Percentiles rank a stretch among this genome's conserved stretches.
phyloP scores from a whole-genome alignment of 2,329 filamentous ascomycete genomes.

The Fusarium sororula region DNA sequence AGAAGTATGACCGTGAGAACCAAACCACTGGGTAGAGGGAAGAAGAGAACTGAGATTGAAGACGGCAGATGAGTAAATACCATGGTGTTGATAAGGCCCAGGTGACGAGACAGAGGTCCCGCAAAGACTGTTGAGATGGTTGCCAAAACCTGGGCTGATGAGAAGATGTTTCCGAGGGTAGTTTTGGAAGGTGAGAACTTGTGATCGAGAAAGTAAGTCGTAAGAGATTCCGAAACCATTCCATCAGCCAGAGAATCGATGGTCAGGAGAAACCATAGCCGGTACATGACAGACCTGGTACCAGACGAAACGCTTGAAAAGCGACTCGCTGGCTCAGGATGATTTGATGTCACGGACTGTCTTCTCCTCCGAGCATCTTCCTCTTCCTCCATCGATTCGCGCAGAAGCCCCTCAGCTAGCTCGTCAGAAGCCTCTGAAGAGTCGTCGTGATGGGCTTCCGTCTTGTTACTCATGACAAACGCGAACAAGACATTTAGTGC shows the following conservation, averaged over 20 bases:
- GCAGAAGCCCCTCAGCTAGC: slow-evolving; percentile 37
- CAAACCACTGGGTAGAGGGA: slow-evolving; percentile 63
- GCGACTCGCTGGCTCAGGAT: slow-evolving; percentile 43
- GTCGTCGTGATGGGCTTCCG: slow-evolving; percentile 55
- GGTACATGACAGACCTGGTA: slow-evolving; percentile 68
- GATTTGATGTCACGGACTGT: slow-evolving; percentile 1
- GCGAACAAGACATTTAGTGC: slow-evolving; percentile 58
- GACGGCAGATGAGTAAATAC: slow-evolving; percentile 70
- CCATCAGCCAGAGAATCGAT: slow-evolving; percentile 73
- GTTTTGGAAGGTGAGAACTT: slow-evolving; percentile 66
- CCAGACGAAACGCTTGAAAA: slow-evolving; percentile 65
- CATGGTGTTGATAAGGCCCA: slow-evolving; percentile 73
- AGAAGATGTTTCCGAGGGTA: slow-evolving; percentile 67
- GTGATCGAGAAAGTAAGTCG: slow-evolving; percentile 65
- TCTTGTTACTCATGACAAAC: slow-evolving; percentile 57
- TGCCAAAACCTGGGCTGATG: slow-evolving; percentile 62
- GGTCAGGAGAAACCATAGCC: slow-evolving; percentile 71
- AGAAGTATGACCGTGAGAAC: slow-evolving; percentile 64
- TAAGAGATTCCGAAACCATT: slow-evolving; percentile 68
- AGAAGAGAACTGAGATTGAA: slow-evolving; percentile 67
- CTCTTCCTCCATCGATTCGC: slow-evolving; percentile 30
- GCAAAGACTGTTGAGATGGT: slow-evolving; percentile 65
- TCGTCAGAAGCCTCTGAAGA: slow-evolving; percentile 32
- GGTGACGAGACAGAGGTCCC: slow-evolving; percentile 63
- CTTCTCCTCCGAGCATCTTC: slow-evolving; percentile 6